Base-by-base conservation (phyloP, 2,329 filamentous ascomycete species). In the Aaosphaeria arxii region DNA sequence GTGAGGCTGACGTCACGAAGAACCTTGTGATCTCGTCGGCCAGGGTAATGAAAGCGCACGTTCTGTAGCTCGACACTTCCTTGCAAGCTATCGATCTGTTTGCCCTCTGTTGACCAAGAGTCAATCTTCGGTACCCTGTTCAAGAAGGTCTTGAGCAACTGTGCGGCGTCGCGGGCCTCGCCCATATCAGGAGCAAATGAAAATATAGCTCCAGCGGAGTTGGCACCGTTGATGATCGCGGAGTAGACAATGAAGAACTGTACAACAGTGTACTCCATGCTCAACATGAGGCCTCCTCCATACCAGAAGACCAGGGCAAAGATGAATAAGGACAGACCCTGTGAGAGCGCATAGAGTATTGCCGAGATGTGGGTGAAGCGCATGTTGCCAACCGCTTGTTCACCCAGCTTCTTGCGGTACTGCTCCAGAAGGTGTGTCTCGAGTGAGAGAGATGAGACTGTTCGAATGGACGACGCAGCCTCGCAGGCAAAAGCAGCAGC, bases 171-270 rank as follows among this genome's bases (percentile, higher is more conserved):
- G 28, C 96, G 78, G 0, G 92, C 92, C 73, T 97, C 96, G 58
- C 91, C 89, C 91, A 97, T 96, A 57, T 97, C 92, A 0, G 92
- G 91, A 0, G 92, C 89, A 63, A 96, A 97, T 0, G 87, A 90
- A 74, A 97, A 97, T 59, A 97, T 87, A 1, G 86, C 89, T 9
- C 92, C 94, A 2, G 92, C 92, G 1, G 90, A 92, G 70, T 97
- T 92, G 0, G 91, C 88, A 46, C 91, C 90, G 62, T 95, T 96
- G 61, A 96, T 88, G 59, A 97, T 82, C 41, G 90, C 80, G 50
- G 85, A 84, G 74, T 96, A 96, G 63, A 89, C 90, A 44, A 97
- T 76, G 73, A 96, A 99, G 79, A 97, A 97, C 56, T 92, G 87
- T 71, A 95, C 91, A 62, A 92, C 78, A 1, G 77, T 73, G 17